Evolutionary conservation across 805 yeast species (phyloP).

Genomic region (Pichia phayaonensis): DNA sequence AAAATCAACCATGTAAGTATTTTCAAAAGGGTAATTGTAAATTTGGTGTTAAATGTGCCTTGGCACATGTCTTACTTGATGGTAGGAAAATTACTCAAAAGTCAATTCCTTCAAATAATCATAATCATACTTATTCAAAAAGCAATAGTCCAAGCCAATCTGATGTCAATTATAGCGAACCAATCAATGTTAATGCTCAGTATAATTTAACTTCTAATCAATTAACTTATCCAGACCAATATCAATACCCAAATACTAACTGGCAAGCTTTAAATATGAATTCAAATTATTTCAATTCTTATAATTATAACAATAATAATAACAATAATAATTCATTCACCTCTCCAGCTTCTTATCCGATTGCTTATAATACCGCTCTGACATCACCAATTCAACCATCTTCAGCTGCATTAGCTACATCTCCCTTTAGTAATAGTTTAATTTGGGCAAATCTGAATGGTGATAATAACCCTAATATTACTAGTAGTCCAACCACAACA

Average conservation of each 20-base stretch:
- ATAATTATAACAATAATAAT: neutral
- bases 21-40: slow-evolving; percentile 96
- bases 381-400: neutral
- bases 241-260: neutral
- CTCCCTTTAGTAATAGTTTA: slow-evolving; percentile 19
- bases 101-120: slow-evolving; percentile 15
- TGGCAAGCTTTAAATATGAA: neutral
- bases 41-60: slow-evolving; percentile 89
- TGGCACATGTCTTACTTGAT: slow-evolving; percentile 85
- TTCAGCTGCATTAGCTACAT: slow-evolving; percentile 11
- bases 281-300: neutral
- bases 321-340: neutral
- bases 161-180: slow-evolving; percentile 1
- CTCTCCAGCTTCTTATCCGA: neutral
- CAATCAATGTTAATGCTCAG: slow-evolving; percentile 1
- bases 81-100: slow-evolving; percentile 64
- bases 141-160: neutral
- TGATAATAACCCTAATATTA: neutral
- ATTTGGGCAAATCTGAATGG: slow-evolving; percentile 3
- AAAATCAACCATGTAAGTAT: slow-evolving; percentile 74
- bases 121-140: neutral
- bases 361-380: neutral
- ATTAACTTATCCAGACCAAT: neutral
- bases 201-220: neutral
- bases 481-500: neutral